Conservation (phyloP, 225 moss, liverwort and hornwort genomes). For the Pseudoscleropodium purum region DNA sequence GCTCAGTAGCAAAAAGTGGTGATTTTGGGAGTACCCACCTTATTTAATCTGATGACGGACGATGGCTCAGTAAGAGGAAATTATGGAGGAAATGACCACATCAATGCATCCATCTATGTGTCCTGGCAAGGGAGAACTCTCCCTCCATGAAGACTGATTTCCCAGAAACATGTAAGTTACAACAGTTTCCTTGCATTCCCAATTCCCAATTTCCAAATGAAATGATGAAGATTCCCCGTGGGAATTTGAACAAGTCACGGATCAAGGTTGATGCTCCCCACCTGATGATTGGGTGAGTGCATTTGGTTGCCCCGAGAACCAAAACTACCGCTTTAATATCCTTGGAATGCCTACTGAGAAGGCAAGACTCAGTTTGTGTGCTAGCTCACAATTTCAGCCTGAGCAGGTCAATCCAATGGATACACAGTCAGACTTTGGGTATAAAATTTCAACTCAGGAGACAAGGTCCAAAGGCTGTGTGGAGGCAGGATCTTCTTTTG, state of each 20-base stretch:
- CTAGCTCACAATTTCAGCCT: not conserved
- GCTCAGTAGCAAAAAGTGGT: too few species aligned
- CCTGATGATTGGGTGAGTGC: constrained; percentile 5
- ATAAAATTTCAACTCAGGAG: not conserved
- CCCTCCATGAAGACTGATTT: not conserved
- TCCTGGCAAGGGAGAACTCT: not conserved
- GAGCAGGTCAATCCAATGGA: not conserved
- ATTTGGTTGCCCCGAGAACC: not conserved
- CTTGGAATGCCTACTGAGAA: not conserved
- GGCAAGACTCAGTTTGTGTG: not conserved
- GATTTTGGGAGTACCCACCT: too few species aligned
- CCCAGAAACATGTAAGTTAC: not conserved
- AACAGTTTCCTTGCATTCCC: not conserved
- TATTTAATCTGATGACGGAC: too few species aligned
- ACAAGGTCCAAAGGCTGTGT: not conserved
- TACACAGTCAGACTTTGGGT: not conserved
- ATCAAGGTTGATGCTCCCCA: not conserved
- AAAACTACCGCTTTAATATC: not conserved
- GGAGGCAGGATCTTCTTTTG: not conserved
- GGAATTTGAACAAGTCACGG: not conserved
- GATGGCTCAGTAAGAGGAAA: not conserved
- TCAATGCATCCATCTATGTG: not conserved
- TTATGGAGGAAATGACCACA: not conserved
- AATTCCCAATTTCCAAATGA: not conserved
- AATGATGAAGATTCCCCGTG: not conserved